Evolutionary conservation across 108 stramenopile species (phyloP).

Genomic region (Chaetoceros tenuissimus): DNA sequence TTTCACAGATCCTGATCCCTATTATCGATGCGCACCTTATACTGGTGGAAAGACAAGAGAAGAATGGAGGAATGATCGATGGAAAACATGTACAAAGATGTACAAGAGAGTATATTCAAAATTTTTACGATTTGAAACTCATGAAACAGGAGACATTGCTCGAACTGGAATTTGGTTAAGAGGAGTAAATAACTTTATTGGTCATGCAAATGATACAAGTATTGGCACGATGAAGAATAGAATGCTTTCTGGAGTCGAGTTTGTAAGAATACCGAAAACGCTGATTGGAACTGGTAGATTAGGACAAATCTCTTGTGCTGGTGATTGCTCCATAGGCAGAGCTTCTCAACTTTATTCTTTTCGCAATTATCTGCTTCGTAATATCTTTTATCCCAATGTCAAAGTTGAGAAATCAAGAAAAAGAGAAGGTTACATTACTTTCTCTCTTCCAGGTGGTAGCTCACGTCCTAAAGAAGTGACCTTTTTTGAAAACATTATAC

Average conservation of each 20-base stretch:
- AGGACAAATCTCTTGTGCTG: not conserved
- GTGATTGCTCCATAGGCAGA: not conserved
- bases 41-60: not conserved
- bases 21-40: not conserved
- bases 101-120: not conserved
- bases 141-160: not conserved
- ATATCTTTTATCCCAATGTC: not conserved
- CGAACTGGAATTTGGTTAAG: not conserved
- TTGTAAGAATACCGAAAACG: not conserved
- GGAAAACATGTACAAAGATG: not conserved
- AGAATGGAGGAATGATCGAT: not conserved
- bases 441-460: not conserved
- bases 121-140: not conserved
- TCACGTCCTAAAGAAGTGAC: not conserved
- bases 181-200: not conserved
- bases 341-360: not conserved
- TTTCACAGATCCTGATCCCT: not conserved
- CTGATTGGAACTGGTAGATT: not conserved
- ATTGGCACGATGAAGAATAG: not conserved
- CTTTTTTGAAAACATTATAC: slow-evolving; percentile 2
- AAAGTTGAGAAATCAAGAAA: not conserved
- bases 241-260: not conserved
- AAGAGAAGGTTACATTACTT: not conserved
- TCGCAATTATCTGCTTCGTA: not conserved
- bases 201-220: not conserved